These are phyloP conservation scores for Emmonsia crescens DNA, from an alignment of 2,329 filamentous ascomycete genomes.

Conservation along the genomic window DNA sequence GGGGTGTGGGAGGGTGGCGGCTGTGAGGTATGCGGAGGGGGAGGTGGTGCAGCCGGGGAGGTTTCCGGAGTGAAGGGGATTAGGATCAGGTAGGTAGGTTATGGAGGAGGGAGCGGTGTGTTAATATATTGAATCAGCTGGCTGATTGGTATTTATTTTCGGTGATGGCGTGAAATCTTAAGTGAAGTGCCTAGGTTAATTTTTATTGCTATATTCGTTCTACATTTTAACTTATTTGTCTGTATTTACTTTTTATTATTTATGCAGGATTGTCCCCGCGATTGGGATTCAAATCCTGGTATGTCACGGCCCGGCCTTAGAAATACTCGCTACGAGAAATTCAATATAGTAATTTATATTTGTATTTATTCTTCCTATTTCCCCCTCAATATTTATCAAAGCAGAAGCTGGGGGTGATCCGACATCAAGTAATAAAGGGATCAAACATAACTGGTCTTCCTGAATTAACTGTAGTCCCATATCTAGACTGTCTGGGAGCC, in stretches of 20 bases:
- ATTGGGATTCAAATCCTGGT: too few relatives aligned
- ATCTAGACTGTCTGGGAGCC: background rate
- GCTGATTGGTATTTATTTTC: background rate
- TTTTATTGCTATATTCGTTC: background rate
- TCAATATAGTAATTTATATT: too few relatives aligned
- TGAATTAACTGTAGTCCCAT: background rate
- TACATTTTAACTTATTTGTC: too few relatives aligned
- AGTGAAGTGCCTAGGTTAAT: background rate
- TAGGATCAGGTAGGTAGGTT: background rate
- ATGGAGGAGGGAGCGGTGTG: background rate
- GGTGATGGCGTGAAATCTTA: background rate
- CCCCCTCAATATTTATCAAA: background rate
- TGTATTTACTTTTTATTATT: too few relatives aligned
- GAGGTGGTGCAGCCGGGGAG: constrained; percentile 34
- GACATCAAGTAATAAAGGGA: background rate
- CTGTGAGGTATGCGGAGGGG: constrained; percentile 35
- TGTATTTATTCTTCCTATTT: too few relatives aligned
- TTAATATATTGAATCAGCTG: background rate
- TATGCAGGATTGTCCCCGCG: too few relatives aligned
- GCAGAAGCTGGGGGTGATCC: background rate
- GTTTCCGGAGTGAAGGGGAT: constrained; percentile 21
- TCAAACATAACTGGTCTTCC: background rate
- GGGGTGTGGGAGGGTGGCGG: constrained; percentile 64
- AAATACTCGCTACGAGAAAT: too few relatives aligned
- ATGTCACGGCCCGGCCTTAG: too few relatives aligned